Conservation (phyloP, 1,284 basidiomycete species). For the Cystobasidiaceae sp. region DNA sequence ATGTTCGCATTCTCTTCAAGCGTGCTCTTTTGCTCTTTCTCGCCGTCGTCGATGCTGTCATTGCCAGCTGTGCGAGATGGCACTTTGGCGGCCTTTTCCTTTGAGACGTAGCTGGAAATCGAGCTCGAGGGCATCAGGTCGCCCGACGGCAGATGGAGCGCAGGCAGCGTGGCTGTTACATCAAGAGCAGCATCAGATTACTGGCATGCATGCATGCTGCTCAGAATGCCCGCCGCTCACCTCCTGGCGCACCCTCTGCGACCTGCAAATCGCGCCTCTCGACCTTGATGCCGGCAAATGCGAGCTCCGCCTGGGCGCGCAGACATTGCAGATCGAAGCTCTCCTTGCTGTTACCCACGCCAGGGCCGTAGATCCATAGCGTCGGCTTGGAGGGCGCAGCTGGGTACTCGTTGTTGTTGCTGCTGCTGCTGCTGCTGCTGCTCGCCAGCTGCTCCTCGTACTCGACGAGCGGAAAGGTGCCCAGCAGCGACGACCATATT, state of each 20-base stretch:
- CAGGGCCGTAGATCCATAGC: conserved; percentile 29
- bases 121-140: conserved; percentile 16
- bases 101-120: conserved; percentile 14
- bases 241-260: conserved; percentile 21
- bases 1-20: conserved; percentile 10
- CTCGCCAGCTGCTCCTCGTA: conserved; percentile 19
- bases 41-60: not conserved
- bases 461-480: conserved; percentile 22
- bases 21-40: conserved; percentile 8
- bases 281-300: conserved; percentile 18
- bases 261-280: conserved; percentile 6
- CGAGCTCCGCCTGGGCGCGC: conserved; percentile 15
- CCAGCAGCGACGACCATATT: conserved; percentile 6
- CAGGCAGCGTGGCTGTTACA: conserved; percentile 24
- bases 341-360: conserved; percentile 20
- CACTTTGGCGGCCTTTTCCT: conserved; percentile 17
- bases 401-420: not conserved
- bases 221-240: not conserved
- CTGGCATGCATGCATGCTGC: not conserved
- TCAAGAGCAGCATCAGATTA: no score
- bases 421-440: no score
- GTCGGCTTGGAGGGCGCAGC: conserved; percentile 7
- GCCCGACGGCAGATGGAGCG: conserved; percentile 17
- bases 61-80: not conserved
- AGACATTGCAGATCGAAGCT: conserved; percentile 29